Percentiles rank a stretch among this genome's conserved stretches.
These are phyloP conservation scores for Byssothecium circinans DNA, from an alignment of 2,329 filamentous ascomycete genomes.

Conservation along the genomic window DNA sequence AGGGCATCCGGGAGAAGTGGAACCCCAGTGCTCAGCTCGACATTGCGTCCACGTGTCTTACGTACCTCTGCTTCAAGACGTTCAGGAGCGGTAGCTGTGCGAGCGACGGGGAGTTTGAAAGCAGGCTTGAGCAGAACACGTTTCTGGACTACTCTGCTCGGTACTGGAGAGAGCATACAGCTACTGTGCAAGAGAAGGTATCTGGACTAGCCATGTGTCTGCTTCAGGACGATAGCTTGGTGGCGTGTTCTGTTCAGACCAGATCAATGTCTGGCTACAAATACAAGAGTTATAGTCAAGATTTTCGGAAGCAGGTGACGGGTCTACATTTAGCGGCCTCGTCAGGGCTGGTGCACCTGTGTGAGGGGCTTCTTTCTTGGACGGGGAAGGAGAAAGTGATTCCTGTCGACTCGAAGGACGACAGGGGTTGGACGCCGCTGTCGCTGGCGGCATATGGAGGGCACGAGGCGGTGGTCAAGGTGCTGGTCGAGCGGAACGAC, in stretches of 20 bases:
- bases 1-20: constrained; percentile 24
- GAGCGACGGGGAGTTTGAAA: constrained; percentile 15
- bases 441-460: neutral
- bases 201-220: neutral
- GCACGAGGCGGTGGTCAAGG: neutral
- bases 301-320: neutral
- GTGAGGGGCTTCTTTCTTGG: neutral
- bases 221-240: neutral
- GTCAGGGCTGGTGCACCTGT: neutral
- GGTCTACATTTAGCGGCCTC: neutral
- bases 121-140: constrained; percentile 14
- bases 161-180: constrained; percentile 27
- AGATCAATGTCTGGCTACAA: neutral
- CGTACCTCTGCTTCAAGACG: constrained; percentile 29
- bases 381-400: neutral
- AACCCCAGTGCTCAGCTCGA: constrained; percentile 18
- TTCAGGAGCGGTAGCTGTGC: constrained; percentile 13
- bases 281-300: too few relatives aligned
- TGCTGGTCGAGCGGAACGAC: neutral
- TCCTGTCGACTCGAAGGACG: neutral
- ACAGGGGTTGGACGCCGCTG: too few relatives aligned
- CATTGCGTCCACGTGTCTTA: constrained; percentile 27
- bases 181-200: neutral
- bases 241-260: neutral
- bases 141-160: constrained; percentile 30